A percentile compares a stretch with the other conserved stretches of the same genome.
Conservation (phyloP, 805 yeast species). For the Spathaspora passalidarum region DNA sequence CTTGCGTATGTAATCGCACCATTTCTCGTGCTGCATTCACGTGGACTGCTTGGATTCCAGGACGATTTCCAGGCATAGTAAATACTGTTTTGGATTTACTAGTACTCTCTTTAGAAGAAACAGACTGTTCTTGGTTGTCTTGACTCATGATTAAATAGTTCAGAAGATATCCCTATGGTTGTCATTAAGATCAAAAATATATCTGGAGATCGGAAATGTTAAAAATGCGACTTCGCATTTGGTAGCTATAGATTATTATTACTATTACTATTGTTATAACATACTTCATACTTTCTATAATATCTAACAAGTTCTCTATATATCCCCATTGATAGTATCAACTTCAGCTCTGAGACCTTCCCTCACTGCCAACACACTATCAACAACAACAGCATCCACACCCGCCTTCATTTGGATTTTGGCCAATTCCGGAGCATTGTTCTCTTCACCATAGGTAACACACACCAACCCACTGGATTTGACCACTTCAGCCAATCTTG, state of each 20-base stretch:
- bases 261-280: too few relatives aligned
- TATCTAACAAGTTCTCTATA: not conserved
- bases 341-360: slow-evolving; percentile 58
- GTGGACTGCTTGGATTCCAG: slow-evolving; percentile 53
- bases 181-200: too few relatives aligned
- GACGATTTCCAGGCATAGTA: not conserved
- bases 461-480: slow-evolving; percentile 89
- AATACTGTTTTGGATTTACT: not conserved
- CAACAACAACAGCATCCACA: slow-evolving; percentile 98
- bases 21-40: slow-evolving; percentile 63
- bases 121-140: not conserved
- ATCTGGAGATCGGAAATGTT: not conserved
- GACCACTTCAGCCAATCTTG: slow-evolving; percentile 86
- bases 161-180: not conserved
- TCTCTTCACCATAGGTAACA: slow-evolving; percentile 83
- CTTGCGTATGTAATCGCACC: slow-evolving; percentile 48
- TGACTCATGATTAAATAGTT: not conserved
- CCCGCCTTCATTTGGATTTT: slow-evolving; percentile 88
- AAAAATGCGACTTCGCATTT: too few relatives aligned
- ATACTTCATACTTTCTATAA: not conserved
- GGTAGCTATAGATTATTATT: too few relatives aligned
- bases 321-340: slow-evolving; percentile 14
- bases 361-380: slow-evolving; percentile 89
- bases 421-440: slow-evolving; percentile 82
- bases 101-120: not conserved